Conservation (phyloP, 208 protist species). For the Tritrichomonas musculus region DNA sequence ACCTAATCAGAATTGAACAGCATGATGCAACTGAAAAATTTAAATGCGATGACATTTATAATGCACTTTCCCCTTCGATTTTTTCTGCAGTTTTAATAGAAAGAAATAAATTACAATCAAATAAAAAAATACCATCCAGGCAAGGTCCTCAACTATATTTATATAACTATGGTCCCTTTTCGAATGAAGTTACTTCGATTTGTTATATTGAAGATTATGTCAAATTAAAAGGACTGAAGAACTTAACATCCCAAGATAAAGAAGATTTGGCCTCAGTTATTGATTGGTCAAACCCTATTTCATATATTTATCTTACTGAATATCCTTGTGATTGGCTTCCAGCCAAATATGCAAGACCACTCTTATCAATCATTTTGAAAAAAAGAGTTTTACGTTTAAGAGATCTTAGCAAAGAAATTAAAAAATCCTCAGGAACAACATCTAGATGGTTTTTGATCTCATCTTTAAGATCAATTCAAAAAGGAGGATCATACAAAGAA, state of each 20-base stretch:
- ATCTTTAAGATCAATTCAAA: not conserved
- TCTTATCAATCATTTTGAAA: not conserved
- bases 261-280: not conserved
- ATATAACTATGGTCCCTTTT: no score
- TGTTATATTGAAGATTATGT: not conserved
- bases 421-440: not conserved
- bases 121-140: not conserved
- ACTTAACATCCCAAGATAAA: not conserved
- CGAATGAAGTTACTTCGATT: no score
- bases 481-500: not conserved
- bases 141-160: not conserved
- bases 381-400: not conserved
- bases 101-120: no score
- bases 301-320: not conserved
- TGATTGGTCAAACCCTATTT: not conserved
- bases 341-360: not conserved
- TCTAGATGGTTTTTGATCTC: not conserved
- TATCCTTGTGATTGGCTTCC: constrained; percentile 15
- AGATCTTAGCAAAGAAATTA: not conserved
- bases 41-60: not conserved
- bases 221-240: no score
- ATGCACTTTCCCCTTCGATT: not conserved
- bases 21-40: not conserved
- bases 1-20: not conserved
- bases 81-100: not conserved